A percentile compares a stretch with the other conserved stretches of the same genome.
Conservation (phyloP, 352 stramenopile species). For the Phytophthora hybrid region DNA sequence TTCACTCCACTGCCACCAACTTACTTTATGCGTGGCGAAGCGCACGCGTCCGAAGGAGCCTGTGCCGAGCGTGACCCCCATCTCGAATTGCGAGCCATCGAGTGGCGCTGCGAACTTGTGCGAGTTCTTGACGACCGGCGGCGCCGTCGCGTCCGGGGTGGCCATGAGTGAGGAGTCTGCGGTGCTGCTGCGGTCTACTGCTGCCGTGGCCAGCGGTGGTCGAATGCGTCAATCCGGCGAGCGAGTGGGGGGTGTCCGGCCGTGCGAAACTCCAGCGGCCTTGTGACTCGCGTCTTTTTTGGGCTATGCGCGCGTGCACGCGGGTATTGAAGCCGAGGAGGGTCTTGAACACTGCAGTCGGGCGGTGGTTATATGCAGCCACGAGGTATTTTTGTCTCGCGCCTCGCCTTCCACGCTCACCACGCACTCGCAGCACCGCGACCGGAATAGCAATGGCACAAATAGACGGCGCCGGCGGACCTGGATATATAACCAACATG, state of each 20-base stretch:
- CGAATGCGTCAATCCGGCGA: conserved; percentile 37
- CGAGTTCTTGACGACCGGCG: conserved; percentile 39
- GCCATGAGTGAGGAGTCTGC: conserved; percentile 26
- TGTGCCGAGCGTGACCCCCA: conserved; percentile 96
- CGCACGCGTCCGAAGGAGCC: conserved; percentile 97
- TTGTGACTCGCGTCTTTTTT: conserved; percentile 43
- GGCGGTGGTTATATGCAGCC: conserved; percentile 29
- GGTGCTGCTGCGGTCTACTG: conserved; percentile 9
- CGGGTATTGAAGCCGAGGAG: conserved; percentile 20
- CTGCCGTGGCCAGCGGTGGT: conserved; percentile 27
- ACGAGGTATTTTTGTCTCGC: conserved; percentile 35
- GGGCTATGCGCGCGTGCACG: conserved; percentile 36
- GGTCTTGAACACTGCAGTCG: conserved; percentile 1
- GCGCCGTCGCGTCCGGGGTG: conserved; percentile 29
- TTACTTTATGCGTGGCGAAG: conserved; percentile 95
- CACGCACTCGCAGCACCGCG: conserved; percentile 19
- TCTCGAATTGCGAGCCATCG: conserved; percentile 92
- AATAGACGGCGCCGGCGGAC: conserved; percentile 27
- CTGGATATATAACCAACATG: conserved; percentile 36
- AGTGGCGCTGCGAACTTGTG: conserved; percentile 73
- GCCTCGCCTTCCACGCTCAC: conserved; percentile 22
- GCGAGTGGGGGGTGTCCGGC: conserved; percentile 6
- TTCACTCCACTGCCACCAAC: conserved; percentile 1
- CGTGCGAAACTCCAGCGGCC: conserved; percentile 38
- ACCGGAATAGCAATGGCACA: conserved; percentile 29